Evolutionary conservation across 1,284 basidiomycete species (phyloP), one percentile per base, ranked within the genome.

Genomic region (Malassezia dermatis): DNA sequence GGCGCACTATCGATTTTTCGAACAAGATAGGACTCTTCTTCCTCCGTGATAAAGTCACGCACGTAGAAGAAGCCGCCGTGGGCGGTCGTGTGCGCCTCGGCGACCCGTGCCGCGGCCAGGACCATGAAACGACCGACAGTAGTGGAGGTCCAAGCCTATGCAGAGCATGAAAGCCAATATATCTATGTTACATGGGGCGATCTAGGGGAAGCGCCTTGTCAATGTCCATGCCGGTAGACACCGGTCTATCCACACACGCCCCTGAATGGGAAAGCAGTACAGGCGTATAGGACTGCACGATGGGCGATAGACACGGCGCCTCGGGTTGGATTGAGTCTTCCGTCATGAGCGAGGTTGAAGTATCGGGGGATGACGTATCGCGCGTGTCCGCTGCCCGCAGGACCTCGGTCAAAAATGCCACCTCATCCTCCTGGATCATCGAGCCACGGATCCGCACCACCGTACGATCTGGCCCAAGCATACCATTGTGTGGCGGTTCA

Each of bases 1-100:
- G 86, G 86, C 0, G 84, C 82, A 66, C 84, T 83, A 28, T 78
- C 73, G 53, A 90, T 85, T 85, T 88, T 89, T 53, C 82, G 79
- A 56, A 86, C 77, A 24, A 93, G 76, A 68, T 85, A 86, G 39
- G 77, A 77, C 69, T 94, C 89, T 76, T 94, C 89, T 19, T 84
- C 81, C 57, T 77, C 76, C 40, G 49, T 83, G 47, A 93, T 80
- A 71, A 91, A 93, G 61, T 89, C 79, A 7, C 86, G 84, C 23
- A 91, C 80, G 75, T 74, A 63, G 48, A 61, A 63, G 50, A 69
- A 69, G 24, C 65, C 65, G 17, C 60, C 51, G 24, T 31, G 21
- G 17, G 17, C 10, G 13, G 23, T 31, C 13, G 31, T 32, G 7
- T 35, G 46, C 23, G 30, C 27, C 3, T 17, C n/a, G 3, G 24